These are phyloP conservation scores for Toxoplasma gondii DNA, from an alignment of 169 alveolate species.

Conservation along the genomic window DNA sequence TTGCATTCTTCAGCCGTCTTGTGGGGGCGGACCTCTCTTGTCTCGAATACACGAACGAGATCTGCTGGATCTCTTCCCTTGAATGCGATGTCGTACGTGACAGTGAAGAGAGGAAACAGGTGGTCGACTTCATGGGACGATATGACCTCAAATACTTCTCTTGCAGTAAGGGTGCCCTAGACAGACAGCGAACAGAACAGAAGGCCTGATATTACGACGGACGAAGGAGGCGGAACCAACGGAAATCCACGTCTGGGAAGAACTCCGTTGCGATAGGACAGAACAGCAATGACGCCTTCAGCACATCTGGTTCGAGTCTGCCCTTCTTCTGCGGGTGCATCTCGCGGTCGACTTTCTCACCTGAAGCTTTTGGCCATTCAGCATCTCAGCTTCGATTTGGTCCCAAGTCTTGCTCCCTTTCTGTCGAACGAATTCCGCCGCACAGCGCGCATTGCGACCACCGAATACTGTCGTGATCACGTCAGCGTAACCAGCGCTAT, in stretches of 20 bases:
- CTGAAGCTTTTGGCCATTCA: slow-evolving; percentile 89
- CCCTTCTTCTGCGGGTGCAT: no score
- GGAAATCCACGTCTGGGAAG: background rate
- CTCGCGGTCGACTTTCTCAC: slow-evolving; percentile 30
- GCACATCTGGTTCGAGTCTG: no score
- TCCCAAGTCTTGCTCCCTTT: slow-evolving; percentile 87
- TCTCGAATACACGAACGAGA: slow-evolving; percentile 61
- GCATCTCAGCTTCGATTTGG: slow-evolving; percentile 86
- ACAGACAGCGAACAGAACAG: background rate
- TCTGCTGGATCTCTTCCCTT: slow-evolving; percentile 45
- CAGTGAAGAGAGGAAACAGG: slow-evolving; percentile 68
- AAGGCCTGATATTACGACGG: background rate
- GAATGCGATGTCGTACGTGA: slow-evolving; percentile 69
- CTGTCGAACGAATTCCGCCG: slow-evolving; percentile 88
- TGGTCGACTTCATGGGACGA: slow-evolving; percentile 55
- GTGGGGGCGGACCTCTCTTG: slow-evolving; percentile 19
- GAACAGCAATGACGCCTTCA: no score
- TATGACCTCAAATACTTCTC: slow-evolving; percentile 59
- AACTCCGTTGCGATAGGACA: no score
- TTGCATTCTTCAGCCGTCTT: slow-evolving; percentile 10
- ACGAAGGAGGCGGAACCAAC: background rate
- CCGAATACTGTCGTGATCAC: slow-evolving; percentile 92
- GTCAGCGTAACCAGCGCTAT: slow-evolving; percentile 93
- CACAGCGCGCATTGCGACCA: slow-evolving; percentile 91
- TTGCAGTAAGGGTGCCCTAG: slow-evolving; percentile 77